Percentiles rank a stretch among this genome's conserved stretches.
Conservation (phyloP, 306 rosid genomes). For the Dalbergia cochinchinensis region DNA sequence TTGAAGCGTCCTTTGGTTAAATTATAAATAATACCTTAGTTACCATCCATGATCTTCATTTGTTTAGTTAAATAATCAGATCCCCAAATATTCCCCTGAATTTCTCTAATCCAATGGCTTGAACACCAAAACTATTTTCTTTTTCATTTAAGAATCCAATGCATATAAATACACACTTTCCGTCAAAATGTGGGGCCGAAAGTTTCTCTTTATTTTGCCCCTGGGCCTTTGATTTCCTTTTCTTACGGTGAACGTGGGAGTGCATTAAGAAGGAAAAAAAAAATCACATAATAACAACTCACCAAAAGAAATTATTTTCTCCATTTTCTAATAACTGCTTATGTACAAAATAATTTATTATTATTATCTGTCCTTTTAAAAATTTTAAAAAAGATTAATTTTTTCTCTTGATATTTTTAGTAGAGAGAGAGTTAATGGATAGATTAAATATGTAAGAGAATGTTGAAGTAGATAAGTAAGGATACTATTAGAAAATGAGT, state of each 20-base stretch:
- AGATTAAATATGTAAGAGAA: too few relatives aligned
- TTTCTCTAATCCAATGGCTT: slow-evolving; percentile 32
- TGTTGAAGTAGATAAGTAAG: too few relatives aligned
- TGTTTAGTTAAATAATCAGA: slow-evolving; percentile 37
- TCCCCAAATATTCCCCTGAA: slow-evolving; percentile 62
- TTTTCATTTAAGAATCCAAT: slow-evolving; percentile 55
- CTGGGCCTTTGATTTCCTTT: slow-evolving; percentile 12
- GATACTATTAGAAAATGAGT: too few relatives aligned
- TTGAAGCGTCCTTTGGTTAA: slow-evolving; percentile 43
- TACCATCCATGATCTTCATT: neutral
- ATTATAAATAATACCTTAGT: slow-evolving; percentile 32
- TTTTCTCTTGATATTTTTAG: too few relatives aligned
- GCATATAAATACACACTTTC: slow-evolving; percentile 55
- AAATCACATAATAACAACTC: neutral
- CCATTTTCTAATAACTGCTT: too few relatives aligned
- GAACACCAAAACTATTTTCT: neutral
- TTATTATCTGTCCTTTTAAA: too few relatives aligned
- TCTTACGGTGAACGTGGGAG: slow-evolving; percentile 19
- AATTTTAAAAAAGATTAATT: too few relatives aligned
- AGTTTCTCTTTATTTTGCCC: slow-evolving; percentile 44
- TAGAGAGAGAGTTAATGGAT: too few relatives aligned
- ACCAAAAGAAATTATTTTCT: too few relatives aligned
- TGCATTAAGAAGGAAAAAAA: neutral
- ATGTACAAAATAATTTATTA: too few relatives aligned
- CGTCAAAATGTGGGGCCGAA: slow-evolving; percentile 66